Conservation (phyloP, 176 grass and related monocot species). For the Raddia guianensis region DNA sequence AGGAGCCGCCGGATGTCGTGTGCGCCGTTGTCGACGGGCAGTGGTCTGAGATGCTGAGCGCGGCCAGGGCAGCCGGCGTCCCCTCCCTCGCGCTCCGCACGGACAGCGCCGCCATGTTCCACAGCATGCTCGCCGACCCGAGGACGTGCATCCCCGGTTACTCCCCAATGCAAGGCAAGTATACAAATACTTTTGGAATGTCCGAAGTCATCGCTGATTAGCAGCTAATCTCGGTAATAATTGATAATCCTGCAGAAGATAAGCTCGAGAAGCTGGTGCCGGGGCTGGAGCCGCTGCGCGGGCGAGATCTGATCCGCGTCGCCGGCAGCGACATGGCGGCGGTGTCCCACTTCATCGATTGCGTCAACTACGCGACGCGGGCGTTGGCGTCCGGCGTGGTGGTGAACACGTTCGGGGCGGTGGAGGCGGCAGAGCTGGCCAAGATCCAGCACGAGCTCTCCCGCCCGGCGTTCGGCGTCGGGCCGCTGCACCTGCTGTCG, state of each 20-base stretch:
- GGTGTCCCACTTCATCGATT: not conserved
- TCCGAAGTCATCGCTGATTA: not conserved
- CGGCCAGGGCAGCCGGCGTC: not conserved
- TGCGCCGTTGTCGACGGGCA: constrained; percentile 28
- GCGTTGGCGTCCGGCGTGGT: not conserved
- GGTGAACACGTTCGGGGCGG: not conserved
- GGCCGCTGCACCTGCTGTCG: constrained; percentile 19
- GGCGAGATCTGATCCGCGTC: constrained; percentile 19
- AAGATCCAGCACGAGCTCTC: too few species aligned
- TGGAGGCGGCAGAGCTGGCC: not conserved
- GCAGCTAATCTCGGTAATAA: not conserved
- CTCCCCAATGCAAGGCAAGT: not conserved
- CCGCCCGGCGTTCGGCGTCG: not conserved
- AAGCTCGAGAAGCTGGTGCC: not conserved
- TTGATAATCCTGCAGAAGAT: not conserved
- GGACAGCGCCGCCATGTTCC: constrained; percentile 26
- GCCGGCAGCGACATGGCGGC: not conserved
- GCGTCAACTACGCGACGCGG: not conserved
- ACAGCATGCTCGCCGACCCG: not conserved
- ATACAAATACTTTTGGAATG: not conserved
- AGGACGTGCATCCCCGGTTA: not conserved
- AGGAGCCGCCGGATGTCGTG: not conserved
- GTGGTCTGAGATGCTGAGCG: not conserved
- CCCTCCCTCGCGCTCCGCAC: constrained; percentile 16
- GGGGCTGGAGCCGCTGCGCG: constrained; percentile 18